These are phyloP conservation scores for Aureobasidium sp. DNA, from an alignment of 2,329 filamentous ascomycete genomes.

Conservation along the genomic window DNA sequence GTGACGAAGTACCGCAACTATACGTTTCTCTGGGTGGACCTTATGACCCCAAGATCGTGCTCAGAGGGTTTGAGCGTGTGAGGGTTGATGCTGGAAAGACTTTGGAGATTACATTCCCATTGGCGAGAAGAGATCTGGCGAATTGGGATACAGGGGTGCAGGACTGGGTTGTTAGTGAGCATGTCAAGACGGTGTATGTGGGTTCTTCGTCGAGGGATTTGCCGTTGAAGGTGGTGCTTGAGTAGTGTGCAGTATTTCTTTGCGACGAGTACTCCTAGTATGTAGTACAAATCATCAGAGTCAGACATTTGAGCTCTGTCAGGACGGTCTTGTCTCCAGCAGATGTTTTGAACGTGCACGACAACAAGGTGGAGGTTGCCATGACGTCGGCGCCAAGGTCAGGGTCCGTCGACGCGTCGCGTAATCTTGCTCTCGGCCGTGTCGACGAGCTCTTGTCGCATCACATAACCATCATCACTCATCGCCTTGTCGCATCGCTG, in stretches of 20 bases:
- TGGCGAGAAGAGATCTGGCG: constrained; percentile 72
- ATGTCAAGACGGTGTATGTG: background rate
- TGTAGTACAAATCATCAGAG: too few relatives aligned
- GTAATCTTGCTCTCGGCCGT: background rate
- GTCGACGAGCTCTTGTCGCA: background rate
- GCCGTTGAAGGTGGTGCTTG: background rate
- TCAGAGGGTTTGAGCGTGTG: constrained; percentile 74
- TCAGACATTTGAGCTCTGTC: too few relatives aligned
- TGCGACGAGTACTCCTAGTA: too few relatives aligned
- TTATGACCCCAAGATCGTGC: constrained; percentile 53
- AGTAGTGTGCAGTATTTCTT: too few relatives aligned
- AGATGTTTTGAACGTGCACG: too few relatives aligned
- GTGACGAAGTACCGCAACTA: constrained; percentile 65
- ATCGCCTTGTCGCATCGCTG: background rate
- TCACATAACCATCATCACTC: background rate
- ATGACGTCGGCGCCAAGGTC: background rate
- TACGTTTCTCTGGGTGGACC: constrained; percentile 73
- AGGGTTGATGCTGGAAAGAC: constrained; percentile 60
- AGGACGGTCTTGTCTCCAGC: too few relatives aligned
- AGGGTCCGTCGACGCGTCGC: background rate
- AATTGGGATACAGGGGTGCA: constrained; percentile 72
- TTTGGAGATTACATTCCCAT: constrained; percentile 54
- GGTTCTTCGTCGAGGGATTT: background rate
- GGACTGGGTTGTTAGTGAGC: constrained; percentile 56
- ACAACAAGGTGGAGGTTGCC: too few relatives aligned